Base-by-base conservation (phyloP, 371 early-diverging fungal genomes). In the Mortierella sp. region DNA sequence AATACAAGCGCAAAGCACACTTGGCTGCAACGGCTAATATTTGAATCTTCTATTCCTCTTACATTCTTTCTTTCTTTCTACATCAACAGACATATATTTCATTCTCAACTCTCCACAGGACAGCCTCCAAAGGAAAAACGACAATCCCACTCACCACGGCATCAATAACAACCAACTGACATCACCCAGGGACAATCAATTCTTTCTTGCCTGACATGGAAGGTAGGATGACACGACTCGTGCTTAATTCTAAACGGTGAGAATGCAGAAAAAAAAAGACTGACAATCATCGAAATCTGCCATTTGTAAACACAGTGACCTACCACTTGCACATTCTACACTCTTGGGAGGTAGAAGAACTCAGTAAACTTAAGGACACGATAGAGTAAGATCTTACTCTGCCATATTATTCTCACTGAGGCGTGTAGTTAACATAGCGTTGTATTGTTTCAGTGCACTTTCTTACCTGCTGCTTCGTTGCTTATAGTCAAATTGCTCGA, bases 291-390 rank as follows among this genome's bases (percentile, higher is more conserved):
- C 31, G 16, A 16, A 68, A n/a, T 57, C 24, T 28, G 10, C 38
- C 44, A 34, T 34, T n/a, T 75, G 26, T 45, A 21, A 6, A 34
- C 16, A 8, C 68, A 76, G 80, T 63, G 45, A 72, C 72, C 34
- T 76, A 72, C 57, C 55, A 72, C 24, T 72, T 81, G 34, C 80
- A 80, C 60, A 75, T 75, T 14, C 48, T 82, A 73, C 79, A 82
- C 42, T 28, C 55, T 19, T 82, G 83, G 83, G 57, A 79, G 11
- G 58, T 14, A 5, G 72, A 75, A 0, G 76, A 82, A 28, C 73
- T 82, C 38, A 55, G 31, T 7, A 34, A 31, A 28, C 47, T 76
- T 19, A 78, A 72, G 58, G 83, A 75, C 16, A 82, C 58, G 1
- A 73, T 82, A 42, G 50, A 74, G 83, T 82, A 78, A 28, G 68